Base-by-base conservation (phyloP, 306 rosid genomes). In the Trifolium fragiferum region DNA sequence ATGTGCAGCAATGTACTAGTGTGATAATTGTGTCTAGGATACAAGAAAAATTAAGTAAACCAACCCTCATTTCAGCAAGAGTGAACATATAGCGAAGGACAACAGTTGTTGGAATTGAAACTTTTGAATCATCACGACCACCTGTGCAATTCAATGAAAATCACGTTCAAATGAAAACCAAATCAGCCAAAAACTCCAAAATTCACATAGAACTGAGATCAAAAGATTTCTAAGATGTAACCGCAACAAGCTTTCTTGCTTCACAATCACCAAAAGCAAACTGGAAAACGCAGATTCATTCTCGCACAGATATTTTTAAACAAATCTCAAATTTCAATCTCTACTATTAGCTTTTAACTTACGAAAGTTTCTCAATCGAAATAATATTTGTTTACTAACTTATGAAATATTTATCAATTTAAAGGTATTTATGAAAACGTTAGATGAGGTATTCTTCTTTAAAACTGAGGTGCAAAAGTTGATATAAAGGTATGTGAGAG, bases 101-200 rank as follows among this genome's bases (percentile, higher is more conserved):
- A 72, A 90, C 84, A 15, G 96, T 92, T 16, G 96, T 84, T 78
- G 97, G 96, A 84, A 94, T 87, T 53, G 83, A 86, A 77, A 90
- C 53, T 84, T 92, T 90, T 43, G 87, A 81, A 87, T 94, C 96
- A 68, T 94, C 99, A 50, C 89, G 96, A 37, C 99, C 99, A 76
- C 92, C 99, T 94, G 82, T n/a, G 37, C 54, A 75, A 81, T 30
- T 66, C 33, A 43, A 63, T 66, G 66, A 75, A 68, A 63, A 32
- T 37, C 66, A 73, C 72, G 74, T 83, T 59, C 82, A 79, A 74
- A 64, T 75, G 47, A 57, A 44, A 55, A 78, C 68, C 59, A 79
- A 78, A 66, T 37, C n/a, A 53, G 72, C 37, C 64, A 50, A 66
- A 40, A 10, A 35, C 78, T 41, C 69, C 61, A 67, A 41, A 53